Conservation (phyloP, 345 rosid species). For the Odontarrhena argentea region DNA sequence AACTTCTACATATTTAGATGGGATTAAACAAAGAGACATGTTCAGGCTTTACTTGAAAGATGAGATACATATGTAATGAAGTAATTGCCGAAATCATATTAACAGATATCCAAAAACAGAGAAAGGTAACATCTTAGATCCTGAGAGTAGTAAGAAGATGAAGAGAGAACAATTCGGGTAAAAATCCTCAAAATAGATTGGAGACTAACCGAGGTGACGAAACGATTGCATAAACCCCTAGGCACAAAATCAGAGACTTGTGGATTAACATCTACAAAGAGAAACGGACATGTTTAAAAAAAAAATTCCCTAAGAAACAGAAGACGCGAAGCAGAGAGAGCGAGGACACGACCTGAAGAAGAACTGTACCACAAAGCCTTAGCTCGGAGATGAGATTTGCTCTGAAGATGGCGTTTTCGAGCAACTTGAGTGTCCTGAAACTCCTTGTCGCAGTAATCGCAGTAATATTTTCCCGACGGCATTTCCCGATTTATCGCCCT, state of each 20-base stretch:
- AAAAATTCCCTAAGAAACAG: background rate
- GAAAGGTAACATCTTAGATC: background rate
- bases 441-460: slow-evolving; percentile 92
- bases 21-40: background rate
- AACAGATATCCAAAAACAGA: background rate
- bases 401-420: slow-evolving; percentile 82
- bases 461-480: slow-evolving; percentile 78
- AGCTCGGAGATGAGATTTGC: slow-evolving; percentile 83
- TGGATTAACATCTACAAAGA: slow-evolving; percentile 36
- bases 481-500: slow-evolving; percentile 26
- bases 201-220: slow-evolving; percentile 52
- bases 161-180: background rate
- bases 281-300: background rate
- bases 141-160: slow-evolving; percentile 1
- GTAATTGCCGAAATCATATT: background rate
- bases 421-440: slow-evolving; percentile 81
- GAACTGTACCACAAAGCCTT: slow-evolving; percentile 74
- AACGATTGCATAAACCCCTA: slow-evolving; percentile 69
- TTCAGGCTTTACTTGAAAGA: slow-evolving; percentile 7
- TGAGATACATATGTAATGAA: background rate
- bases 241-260: slow-evolving; percentile 37
- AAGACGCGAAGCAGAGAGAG: slow-evolving; percentile 3
- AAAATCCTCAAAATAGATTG: background rate
- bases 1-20: slow-evolving; percentile 50
- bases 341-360: slow-evolving; percentile 34